A percentile compares a stretch with the other conserved stretches of the same genome.
Evolutionary conservation across 345 rosid species (phyloP).

Genomic region (Dimocarpus longan): DNA sequence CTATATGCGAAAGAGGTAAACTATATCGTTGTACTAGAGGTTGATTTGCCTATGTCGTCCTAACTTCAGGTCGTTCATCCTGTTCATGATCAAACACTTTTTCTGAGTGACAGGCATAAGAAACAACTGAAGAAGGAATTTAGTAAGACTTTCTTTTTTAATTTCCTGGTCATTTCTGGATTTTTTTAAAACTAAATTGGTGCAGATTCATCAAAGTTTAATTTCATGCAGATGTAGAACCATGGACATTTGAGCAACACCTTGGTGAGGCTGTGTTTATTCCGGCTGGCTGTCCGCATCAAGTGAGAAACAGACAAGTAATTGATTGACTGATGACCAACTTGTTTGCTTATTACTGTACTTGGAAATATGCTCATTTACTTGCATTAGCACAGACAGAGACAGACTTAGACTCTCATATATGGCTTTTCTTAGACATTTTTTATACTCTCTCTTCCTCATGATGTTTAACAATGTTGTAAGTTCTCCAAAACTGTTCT

Average conservation of each 20-base stretch:
- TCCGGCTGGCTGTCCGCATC: constrained; percentile 63
- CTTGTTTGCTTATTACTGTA: neutral
- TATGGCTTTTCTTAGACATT: neutral
- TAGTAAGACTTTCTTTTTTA: constrained; percentile 30
- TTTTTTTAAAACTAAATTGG: neutral
- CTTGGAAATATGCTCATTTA: neutral
- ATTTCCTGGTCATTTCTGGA: neutral
- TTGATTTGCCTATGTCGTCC: neutral
- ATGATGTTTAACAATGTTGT: neutral
- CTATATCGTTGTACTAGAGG: neutral
- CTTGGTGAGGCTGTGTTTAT: constrained; percentile 64
- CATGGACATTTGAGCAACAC: constrained; percentile 57
- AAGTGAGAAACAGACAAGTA: constrained; percentile 61
- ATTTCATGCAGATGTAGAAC: constrained; percentile 43
- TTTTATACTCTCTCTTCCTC: neutral
- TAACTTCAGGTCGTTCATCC: constrained; percentile 43
- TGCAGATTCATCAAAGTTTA: neutral
- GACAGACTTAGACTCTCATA: neutral
- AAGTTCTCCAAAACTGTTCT: neutral
- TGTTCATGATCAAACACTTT: constrained; percentile 54
- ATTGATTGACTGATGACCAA: neutral
- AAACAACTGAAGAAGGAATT: constrained; percentile 53
- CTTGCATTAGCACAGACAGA: neutral
- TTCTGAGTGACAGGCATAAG: constrained; percentile 45
- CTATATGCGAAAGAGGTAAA: neutral